Percentiles rank a stretch among this genome's conserved stretches.
Conservation (phyloP, 257 asterid species). For the Solanum paucissectum region DNA sequence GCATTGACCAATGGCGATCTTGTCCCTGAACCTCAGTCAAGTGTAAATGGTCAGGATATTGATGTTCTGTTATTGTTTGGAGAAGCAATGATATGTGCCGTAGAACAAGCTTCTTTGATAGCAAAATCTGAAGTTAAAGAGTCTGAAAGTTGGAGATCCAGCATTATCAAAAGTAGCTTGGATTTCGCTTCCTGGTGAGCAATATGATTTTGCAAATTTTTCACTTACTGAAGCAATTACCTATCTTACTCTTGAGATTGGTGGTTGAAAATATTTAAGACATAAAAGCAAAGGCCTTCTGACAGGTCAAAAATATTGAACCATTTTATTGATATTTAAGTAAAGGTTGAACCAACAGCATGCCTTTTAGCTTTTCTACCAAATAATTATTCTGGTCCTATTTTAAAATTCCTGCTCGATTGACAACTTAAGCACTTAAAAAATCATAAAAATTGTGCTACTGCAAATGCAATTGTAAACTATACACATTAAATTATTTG, state of each 20-base stretch:
- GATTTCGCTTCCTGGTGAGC: conserved; percentile 50
- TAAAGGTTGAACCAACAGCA: neutral
- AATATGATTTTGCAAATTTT: neutral
- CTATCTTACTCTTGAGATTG: neutral
- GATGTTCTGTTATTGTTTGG: conserved; percentile 36
- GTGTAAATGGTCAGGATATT: conserved; percentile 13
- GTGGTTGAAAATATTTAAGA: neutral
- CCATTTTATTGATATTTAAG: neutral
- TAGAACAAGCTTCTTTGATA: conserved; percentile 31
- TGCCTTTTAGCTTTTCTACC: neutral
- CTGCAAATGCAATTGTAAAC: neutral
- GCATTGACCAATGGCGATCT: conserved; percentile 3
- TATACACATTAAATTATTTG: neutral
- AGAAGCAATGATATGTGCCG: conserved; percentile 22
- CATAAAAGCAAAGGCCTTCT: neutral
- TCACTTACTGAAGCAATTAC: neutral
- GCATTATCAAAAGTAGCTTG: conserved; percentile 24
- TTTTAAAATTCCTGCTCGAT: neutral
- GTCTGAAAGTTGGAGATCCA: conserved; percentile 18
- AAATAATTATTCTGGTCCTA: neutral
- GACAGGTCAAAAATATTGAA: neutral
- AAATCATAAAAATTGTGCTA: neutral
- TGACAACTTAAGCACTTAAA: neutral
- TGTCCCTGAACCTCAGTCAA: conserved; percentile 17
- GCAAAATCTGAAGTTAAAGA: conserved; percentile 14